Conservation (phyloP, 2,329 filamentous ascomycete genomes). For the Penicillium palitans region DNA sequence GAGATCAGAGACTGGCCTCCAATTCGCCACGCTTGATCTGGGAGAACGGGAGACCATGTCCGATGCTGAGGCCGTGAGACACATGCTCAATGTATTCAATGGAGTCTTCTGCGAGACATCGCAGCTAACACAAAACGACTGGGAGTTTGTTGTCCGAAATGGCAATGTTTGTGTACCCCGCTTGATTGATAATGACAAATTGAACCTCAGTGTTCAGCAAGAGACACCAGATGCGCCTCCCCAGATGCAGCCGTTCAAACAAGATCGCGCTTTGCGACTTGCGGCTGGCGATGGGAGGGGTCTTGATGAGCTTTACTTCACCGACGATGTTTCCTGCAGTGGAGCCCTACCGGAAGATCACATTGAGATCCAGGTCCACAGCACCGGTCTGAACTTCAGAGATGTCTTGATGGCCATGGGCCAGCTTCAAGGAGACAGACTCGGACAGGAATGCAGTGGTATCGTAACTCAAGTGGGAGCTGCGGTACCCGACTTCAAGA, state of each 20-base stretch:
- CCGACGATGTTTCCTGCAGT: slow-evolving; percentile 20
- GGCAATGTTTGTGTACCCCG: slow-evolving; percentile 25
- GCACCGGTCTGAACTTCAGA: slow-evolving; percentile 32
- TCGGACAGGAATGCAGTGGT: slow-evolving; percentile 46
- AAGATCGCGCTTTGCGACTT: slow-evolving; percentile 25
- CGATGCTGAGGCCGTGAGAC: slow-evolving; percentile 17
- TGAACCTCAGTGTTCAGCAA: slow-evolving; percentile 27
- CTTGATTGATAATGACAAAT: slow-evolving; percentile 19
- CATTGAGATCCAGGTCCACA: slow-evolving; percentile 25
- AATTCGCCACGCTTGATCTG: slow-evolving; percentile 24
- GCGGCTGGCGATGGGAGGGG: slow-evolving; percentile 18
- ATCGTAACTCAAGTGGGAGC: slow-evolving; percentile 34
- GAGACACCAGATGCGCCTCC: slow-evolving; percentile 24
- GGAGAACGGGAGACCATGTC: slow-evolving; percentile 21
- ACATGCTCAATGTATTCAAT: slow-evolving; percentile 24
- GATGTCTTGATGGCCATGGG: slow-evolving; percentile 49
- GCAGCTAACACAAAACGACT: slow-evolving; percentile 20
- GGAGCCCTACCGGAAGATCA: slow-evolving; percentile 17
- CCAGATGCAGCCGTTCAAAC: slow-evolving; percentile 25
- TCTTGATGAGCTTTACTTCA: slow-evolving; percentile 30
- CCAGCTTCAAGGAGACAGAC: slow-evolving; percentile 28
- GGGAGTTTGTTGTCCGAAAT: slow-evolving; percentile 25
- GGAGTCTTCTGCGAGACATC: slow-evolving; percentile 19
- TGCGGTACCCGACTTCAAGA: slow-evolving; percentile 30
- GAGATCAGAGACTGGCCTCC: slow-evolving; percentile 24